Evolutionary conservation across 1,139 yeast genomes (phyloP), one percentile per base, ranked within the genome.

Genomic region (Hanseniaspora sp.): DNA sequence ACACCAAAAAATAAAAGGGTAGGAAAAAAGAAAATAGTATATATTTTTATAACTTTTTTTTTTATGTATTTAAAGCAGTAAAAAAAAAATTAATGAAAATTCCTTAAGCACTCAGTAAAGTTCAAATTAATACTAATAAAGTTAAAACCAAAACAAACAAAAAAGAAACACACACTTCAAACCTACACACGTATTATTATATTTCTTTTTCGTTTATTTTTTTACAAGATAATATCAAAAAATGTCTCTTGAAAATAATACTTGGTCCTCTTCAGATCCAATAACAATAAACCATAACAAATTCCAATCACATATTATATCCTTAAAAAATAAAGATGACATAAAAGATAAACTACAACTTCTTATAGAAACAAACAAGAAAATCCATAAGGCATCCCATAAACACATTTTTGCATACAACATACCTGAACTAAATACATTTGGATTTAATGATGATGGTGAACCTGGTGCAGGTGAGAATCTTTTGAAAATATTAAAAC

Each of bases 331-430:
- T 38, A 63, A 70, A 9, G 59, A 64, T 0, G 77, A 79, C 3
- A 71, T 80, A 0, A 68, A 73, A 0, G 49, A 42, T 0, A 62
- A 76, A 1, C 60, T 81, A 4, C 58, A 63, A 9, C 65, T 70
- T 42, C 67, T 83, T 29, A 58, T 72, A 7, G 63, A 71, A 9
- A 65, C 68, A 48, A 77, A 77, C 58, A 74, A 74, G 53, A 65
- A 72, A 1, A 61, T 76, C 0, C 67, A 68, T 34, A 74, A 74
- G 55, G 82, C 90, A 0, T 69, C 80, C 7, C 92, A 83, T 64
- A 84, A 82, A 6, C 75, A 76, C 54, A 83, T 83, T 71, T 71
- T 74, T 56, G 90, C 88, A 0, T 83, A 86, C 86, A 71, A 82
- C 30, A 52, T 51, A 7, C 54, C 54, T 1, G 12, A 35, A 1